Evolutionary conservation across 169 alveolate species (phyloP).

Genomic region (Eimeria maxima): DNA sequence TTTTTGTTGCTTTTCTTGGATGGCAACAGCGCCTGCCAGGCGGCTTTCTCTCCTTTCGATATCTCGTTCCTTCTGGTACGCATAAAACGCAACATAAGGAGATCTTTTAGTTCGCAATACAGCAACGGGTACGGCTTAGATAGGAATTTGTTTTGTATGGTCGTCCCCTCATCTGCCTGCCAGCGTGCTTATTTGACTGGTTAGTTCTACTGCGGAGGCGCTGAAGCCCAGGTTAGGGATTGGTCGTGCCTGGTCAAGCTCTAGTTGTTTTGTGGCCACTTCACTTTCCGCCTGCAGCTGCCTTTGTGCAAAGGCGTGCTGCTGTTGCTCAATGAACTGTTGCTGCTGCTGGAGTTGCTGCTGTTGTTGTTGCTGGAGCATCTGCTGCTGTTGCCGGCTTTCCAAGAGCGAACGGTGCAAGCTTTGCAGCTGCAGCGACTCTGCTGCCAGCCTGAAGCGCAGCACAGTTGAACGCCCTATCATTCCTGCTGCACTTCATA

Average conservation of each 20-base stretch:
- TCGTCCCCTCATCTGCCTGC: no score
- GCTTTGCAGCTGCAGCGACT: slow-evolving; percentile 36
- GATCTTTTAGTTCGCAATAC: background rate
- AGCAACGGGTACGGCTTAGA: background rate
- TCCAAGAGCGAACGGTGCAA: slow-evolving; percentile 49
- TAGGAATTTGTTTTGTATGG: background rate
- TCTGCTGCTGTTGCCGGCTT: slow-evolving; percentile 67
- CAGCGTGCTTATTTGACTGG: background rate
- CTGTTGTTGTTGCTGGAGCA: slow-evolving; percentile 60
- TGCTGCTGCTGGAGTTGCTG: slow-evolving; percentile 39
- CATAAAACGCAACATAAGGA: background rate
- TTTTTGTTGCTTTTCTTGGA: slow-evolving; percentile 44
- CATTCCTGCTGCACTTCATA: background rate
- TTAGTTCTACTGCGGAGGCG: background rate
- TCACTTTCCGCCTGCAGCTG: slow-evolving; percentile 63
- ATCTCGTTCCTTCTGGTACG: slow-evolving; percentile 26
- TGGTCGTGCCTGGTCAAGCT: slow-evolving; percentile 3
- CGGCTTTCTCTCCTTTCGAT: slow-evolving; percentile 44
- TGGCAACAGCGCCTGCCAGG: slow-evolving; percentile 23
- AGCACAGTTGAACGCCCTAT: background rate
- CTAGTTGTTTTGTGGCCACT: slow-evolving; percentile 31
- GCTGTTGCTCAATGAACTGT: slow-evolving; percentile 45
- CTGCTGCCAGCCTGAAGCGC: slow-evolving; percentile 54
- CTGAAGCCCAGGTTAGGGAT: background rate
- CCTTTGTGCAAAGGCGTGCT: slow-evolving; percentile 23